Conservation (phyloP, 257 asterid species). For the Striga asiatica region DNA sequence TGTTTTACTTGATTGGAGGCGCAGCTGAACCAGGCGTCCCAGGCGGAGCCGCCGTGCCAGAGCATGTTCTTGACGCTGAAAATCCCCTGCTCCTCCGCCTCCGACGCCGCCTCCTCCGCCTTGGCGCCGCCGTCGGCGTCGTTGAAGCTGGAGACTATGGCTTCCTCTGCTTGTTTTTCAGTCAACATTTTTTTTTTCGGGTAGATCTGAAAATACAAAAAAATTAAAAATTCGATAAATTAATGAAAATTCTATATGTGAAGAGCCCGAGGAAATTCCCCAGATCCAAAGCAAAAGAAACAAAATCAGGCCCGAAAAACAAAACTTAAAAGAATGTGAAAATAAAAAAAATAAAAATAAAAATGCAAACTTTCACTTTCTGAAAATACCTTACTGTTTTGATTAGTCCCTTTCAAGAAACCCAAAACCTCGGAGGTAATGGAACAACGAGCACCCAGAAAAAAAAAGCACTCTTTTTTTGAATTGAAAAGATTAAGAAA, state of each 20-base stretch:
- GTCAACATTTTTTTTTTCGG: constrained; percentile 37
- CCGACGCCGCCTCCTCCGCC: constrained; percentile 26
- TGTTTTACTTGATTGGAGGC: constrained; percentile 82
- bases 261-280: constrained; percentile 32
- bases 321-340: too few species aligned
- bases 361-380: constrained; percentile 12
- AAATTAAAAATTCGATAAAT: background rate
- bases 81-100: constrained; percentile 23
- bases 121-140: constrained; percentile 31
- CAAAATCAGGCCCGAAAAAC: too few species aligned
- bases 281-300: constrained; percentile 23
- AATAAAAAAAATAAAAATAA: too few species aligned
- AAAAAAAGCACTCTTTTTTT: background rate
- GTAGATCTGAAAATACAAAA: constrained; percentile 13
- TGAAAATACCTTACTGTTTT: constrained; percentile 6
- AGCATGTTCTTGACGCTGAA: constrained; percentile 37
- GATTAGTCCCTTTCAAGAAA: constrained; percentile 21
- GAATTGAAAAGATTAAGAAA: background rate
- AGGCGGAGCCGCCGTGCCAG: constrained; percentile 91
- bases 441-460: background rate
- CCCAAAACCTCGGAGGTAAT: constrained; percentile 3
- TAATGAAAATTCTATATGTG: too few species aligned
- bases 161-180: constrained; percentile 69
- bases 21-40: constrained; percentile 93
- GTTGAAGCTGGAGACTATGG: constrained; percentile 50